Evolutionary conservation across 2,329 filamentous ascomycete species (phyloP).

Genomic region (Aspergillus bombycis): DNA sequence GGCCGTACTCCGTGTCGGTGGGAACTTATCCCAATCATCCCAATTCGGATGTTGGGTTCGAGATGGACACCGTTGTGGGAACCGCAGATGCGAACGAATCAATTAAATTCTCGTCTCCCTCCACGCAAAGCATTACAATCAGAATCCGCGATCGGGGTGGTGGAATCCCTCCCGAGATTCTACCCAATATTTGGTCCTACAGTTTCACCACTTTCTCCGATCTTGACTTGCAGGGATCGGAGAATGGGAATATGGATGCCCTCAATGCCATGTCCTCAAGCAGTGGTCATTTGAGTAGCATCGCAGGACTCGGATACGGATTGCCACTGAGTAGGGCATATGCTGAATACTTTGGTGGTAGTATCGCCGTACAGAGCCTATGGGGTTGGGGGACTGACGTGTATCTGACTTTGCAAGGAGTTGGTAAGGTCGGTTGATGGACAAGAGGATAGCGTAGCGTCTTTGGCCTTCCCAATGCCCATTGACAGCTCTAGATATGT

Average conservation of each 20-base stretch:
- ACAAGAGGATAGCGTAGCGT: neutral
- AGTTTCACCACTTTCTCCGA: constrained; percentile 94
- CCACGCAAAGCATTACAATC: constrained; percentile 85
- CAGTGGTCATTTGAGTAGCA: constrained; percentile 75
- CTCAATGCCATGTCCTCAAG: constrained; percentile 75
- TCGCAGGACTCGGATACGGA: constrained; percentile 92
- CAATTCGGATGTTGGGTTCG: constrained; percentile 36
- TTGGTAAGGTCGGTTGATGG: constrained; percentile 53
- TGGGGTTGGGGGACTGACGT: constrained; percentile 87
- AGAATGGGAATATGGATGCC: constrained; percentile 64
- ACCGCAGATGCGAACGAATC: constrained; percentile 36
- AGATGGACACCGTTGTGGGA: constrained; percentile 32
- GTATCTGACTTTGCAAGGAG: constrained; percentile 64
- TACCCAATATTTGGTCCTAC: constrained; percentile 93
- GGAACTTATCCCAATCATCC: constrained; percentile 12
- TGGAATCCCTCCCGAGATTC: constrained; percentile 81
- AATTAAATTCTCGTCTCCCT: constrained; percentile 37
- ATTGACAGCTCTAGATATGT: neutral
- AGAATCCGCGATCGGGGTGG: constrained; percentile 94
- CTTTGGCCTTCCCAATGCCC: neutral
- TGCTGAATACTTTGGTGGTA: constrained; percentile 96
- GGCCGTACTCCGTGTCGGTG: constrained; percentile 29
- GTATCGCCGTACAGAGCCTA: constrained; percentile 90
- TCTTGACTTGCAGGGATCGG: constrained; percentile 53
- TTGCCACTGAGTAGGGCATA: constrained; percentile 89